Evolutionary conservation across 2,329 filamentous ascomycete genomes (phyloP).

Genomic region (Colletotrichum sublineola): DNA sequence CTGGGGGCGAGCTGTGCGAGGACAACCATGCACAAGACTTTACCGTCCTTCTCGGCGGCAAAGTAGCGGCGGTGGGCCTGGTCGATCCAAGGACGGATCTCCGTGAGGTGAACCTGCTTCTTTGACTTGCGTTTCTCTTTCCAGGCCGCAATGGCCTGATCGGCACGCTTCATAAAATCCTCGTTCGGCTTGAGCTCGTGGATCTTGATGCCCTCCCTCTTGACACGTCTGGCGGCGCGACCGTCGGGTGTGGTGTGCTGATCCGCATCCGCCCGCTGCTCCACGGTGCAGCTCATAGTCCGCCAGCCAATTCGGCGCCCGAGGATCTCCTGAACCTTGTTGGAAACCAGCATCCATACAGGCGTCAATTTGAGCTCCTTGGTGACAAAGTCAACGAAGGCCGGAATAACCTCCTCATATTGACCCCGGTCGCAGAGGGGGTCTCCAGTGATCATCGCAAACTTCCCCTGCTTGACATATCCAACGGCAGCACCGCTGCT

Average conservation of each 20-base stretch:
- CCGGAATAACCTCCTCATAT: slow-evolving; percentile 78
- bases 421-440: slow-evolving; percentile 86
- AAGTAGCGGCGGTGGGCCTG: slow-evolving; percentile 87
- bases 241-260: slow-evolving; percentile 76
- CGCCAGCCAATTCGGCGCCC: slow-evolving; percentile 87
- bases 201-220: slow-evolving; percentile 87
- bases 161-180: slow-evolving; percentile 76
- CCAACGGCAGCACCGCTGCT: slow-evolving; percentile 86
- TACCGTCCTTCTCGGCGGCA: slow-evolving; percentile 81
- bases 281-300: slow-evolving; percentile 87
- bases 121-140: slow-evolving; percentile 81
- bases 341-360: slow-evolving; percentile 89
- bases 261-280: slow-evolving; percentile 87
- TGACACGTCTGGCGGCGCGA: slow-evolving; percentile 83
- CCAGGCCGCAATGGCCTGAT: slow-evolving; percentile 84
- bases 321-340: slow-evolving; percentile 82
- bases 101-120: slow-evolving; percentile 88
- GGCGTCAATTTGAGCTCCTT: slow-evolving; percentile 79
- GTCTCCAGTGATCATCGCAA: slow-evolving; percentile 87
- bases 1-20: slow-evolving; percentile 84
- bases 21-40: slow-evolving; percentile 82
- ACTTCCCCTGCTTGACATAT: slow-evolving; percentile 82
- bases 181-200: slow-evolving; percentile 78
- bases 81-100: slow-evolving; percentile 91
- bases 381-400: slow-evolving; percentile 81